Evolutionary conservation across 148 eudicot species (phyloP).

Genomic region (Hydrangea macrophylla): DNA sequence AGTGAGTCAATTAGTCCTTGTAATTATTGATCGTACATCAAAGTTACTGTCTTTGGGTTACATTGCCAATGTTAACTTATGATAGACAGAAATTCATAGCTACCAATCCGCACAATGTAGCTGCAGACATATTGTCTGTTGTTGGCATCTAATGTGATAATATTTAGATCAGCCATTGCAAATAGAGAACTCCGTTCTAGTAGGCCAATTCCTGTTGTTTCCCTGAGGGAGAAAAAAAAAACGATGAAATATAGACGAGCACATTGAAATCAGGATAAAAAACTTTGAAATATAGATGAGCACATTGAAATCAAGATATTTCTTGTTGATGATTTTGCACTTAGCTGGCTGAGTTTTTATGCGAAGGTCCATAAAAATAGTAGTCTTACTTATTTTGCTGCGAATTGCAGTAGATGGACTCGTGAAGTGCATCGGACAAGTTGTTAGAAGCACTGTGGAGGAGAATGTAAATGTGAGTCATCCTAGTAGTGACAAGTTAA

Average conservation of each 20-base stretch:
- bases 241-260: not conserved
- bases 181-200: not conserved
- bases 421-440: conserved; percentile 49
- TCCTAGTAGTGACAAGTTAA: conserved; percentile 28
- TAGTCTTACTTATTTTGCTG: not conserved
- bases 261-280: not conserved
- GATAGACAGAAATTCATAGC: not conserved
- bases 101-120: not conserved
- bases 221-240: too few species aligned
- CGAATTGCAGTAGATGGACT: conserved; percentile 55
- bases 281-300: not conserved
- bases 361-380: not conserved
- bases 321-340: not conserved
- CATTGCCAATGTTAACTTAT: not conserved
- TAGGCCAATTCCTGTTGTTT: not conserved
- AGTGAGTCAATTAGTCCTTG: not conserved
- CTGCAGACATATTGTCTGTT: not conserved
- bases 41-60: not conserved
- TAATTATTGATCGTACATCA: not conserved
- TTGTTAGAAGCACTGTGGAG: conserved; percentile 35
- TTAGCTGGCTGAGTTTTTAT: not conserved
- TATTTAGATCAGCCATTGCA: not conserved
- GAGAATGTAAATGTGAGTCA: conserved; percentile 38
- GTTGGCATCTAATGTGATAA: not conserved
- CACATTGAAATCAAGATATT: not conserved